Evolutionary conservation across 768 basidiomycete genomes (phyloP).

Genomic region (Solioccasus polychromus): DNA sequence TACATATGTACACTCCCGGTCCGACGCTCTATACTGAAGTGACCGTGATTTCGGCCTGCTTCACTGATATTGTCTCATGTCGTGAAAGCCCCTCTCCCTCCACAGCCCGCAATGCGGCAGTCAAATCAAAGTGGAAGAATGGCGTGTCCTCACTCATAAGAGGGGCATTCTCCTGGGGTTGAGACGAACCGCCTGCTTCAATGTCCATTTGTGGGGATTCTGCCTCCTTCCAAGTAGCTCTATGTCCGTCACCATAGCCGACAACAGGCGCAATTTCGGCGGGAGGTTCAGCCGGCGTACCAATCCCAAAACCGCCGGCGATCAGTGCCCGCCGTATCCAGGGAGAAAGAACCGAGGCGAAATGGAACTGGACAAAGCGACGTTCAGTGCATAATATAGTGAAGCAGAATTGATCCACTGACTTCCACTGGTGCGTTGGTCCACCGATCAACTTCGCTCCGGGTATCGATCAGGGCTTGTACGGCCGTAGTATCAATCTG

Average conservation of each 20-base stretch:
- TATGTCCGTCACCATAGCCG: conserved; percentile 50
- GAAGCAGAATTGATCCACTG: conserved; percentile 10
- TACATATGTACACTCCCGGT: too few relatives aligned
- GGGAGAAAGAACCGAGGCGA: conserved; percentile 85
- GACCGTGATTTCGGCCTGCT: conserved; percentile 7
- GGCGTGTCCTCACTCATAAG: conserved; percentile 59
- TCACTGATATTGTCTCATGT: conserved; percentile 7
- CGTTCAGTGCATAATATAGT: conserved; percentile 1
- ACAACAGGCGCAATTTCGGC: conserved; percentile 77
- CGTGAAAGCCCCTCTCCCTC: conserved; percentile 34
- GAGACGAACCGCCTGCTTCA: conserved; percentile 30
- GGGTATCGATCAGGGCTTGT: conserved; percentile 87
- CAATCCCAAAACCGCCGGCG: conserved; percentile 87
- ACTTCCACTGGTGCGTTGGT: conserved; percentile 73
- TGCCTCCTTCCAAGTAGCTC: conserved; percentile 19
- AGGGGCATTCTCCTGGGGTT: conserved; percentile 20
- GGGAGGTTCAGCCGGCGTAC: conserved; percentile 41
- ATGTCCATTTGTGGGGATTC: conserved; percentile 24
- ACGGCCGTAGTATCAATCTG: conserved; percentile 92
- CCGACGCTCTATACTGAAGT: too few relatives aligned
- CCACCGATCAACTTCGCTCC: conserved; percentile 87
- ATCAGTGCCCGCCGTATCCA: conserved; percentile 90
- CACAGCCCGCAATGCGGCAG: conserved; percentile 66
- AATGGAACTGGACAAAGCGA: conserved; percentile 85
- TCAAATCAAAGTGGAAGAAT: conserved; percentile 90